Base-by-base conservation (phyloP, 2,329 filamentous ascomycete species). In the Fusarium penzigii region DNA sequence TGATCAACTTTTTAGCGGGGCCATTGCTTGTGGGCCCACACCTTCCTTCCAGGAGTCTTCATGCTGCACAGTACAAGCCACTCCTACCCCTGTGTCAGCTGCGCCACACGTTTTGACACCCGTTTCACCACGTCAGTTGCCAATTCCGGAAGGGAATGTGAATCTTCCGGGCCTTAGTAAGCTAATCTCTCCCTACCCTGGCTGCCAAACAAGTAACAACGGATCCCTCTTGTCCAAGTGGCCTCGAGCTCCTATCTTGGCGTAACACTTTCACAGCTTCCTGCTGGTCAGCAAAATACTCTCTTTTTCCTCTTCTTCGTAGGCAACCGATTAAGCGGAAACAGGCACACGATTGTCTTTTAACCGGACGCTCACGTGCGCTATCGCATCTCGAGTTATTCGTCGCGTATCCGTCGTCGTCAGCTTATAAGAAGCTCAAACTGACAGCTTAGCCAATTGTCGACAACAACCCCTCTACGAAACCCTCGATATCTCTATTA, bases 1-100 rank as follows among this genome's bases (percentile, higher is more conserved):
- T 29, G 39, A 51, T 47, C 49, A 67, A 68, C 65, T 67, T 68
- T 67, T 67, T 67, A 65, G 65, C 55, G 65, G 65, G 61, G 61
- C 63, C 39, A 17, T 47, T 29, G 20, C 53, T 43, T 38, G 45
- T 8, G 39, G 44, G 9, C 20, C 39, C 44, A 52, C 52, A 54
- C 41, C 46, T 49, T 47, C 48, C 6, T 20, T 25, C 34, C 45
- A 42, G 39, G 14, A 25, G 20, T 39, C 36, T 44, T 51, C 41
- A 38, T 49, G 39, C 43, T 12, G 20, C 29, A 44, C 17, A 13
- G 20, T 29, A 44, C 17, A 13, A 44, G 51, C 57, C 51, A 51
- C 39, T 14, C 13, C 5, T 12, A 17, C 39, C 39, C 39, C 39
- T 20, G 39, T 9, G 6, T 16, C 12, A 40, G 39, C 11, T 38